These are phyloP conservation scores for Candida dajiaensis DNA, from an alignment of 805 yeast genomes.

Conservation along the genomic window DNA sequence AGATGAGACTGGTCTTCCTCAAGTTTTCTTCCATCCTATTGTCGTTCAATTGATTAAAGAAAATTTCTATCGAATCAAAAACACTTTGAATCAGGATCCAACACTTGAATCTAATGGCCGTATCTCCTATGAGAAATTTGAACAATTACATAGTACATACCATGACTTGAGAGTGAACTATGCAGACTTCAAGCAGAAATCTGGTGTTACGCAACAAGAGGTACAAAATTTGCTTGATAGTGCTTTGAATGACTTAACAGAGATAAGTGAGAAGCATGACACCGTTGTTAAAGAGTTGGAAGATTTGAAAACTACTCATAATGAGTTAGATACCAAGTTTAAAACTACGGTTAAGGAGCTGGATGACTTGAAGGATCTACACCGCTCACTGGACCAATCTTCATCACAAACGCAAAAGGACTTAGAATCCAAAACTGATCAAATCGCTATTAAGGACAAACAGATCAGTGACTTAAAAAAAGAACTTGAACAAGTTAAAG, in stretches of 20 bases:
- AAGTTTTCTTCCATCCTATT: conserved; percentile 61
- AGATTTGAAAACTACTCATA: conserved; percentile 15
- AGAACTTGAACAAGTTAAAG: conserved; percentile 22
- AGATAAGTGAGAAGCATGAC: conserved; percentile 8
- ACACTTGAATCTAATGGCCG: conserved; percentile 60
- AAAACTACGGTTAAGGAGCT: conserved; percentile 9
- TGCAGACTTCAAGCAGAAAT: conserved; percentile 26
- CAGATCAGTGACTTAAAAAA: conserved; percentile 20
- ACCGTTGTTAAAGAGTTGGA: conserved; percentile 13
- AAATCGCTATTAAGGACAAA: conserved; percentile 16
- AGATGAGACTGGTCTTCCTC: conserved; percentile 85
- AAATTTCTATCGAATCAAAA: conserved; percentile 58
- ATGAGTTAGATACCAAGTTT: conserved; percentile 17
- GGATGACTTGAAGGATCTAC: conserved; percentile 25
- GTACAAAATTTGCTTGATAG: conserved; percentile 16
- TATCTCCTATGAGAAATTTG: conserved; percentile 51
- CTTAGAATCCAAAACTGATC: conserved; percentile 10
- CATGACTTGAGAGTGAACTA: conserved; percentile 33
- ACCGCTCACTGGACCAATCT: conserved; percentile 26
- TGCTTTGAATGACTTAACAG: conserved; percentile 9
- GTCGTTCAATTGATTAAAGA: conserved; percentile 67
- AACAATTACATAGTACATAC: conserved; percentile 25
- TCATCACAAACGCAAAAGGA: conserved; percentile 31
- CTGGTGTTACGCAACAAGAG: conserved; percentile 27
- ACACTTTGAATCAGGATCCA: conserved; percentile 73